These are phyloP conservation scores for Pseudogymnoascus sp. DNA, from an alignment of 2,329 filamentous ascomycete species.

Conservation along the genomic window DNA sequence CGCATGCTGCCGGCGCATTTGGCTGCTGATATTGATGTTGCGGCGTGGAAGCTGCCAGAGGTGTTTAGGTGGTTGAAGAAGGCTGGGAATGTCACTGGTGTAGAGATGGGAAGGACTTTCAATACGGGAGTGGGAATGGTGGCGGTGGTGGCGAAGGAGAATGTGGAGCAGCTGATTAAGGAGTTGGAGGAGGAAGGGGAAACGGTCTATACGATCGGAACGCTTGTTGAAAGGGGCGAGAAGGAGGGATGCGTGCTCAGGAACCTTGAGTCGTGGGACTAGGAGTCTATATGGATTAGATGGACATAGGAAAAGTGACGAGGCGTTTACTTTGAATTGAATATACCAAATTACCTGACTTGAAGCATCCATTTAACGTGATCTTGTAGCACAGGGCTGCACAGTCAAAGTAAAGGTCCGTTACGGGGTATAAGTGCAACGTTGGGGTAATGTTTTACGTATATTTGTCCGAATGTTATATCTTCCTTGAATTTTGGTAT, in stretches of 20 bases:
- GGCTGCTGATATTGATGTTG: constrained; percentile 71
- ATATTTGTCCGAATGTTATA: neutral
- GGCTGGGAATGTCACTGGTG: constrained; percentile 58
- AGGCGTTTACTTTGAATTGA: constrained; percentile 7
- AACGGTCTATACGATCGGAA: constrained; percentile 68
- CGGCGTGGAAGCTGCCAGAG: constrained; percentile 63
- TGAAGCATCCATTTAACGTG: neutral
- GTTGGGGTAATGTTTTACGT: neutral
- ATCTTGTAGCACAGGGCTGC: neutral
- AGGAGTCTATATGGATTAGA: constrained; percentile 7
- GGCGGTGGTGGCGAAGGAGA: constrained; percentile 60
- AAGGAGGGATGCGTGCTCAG: constrained; percentile 54
- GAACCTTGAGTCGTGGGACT: constrained; percentile 38
- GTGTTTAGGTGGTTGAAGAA: constrained; percentile 83
- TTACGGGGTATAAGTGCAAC: neutral
- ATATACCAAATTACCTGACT: neutral
- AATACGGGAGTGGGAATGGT: constrained; percentile 96
- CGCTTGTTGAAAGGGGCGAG: constrained; percentile 49
- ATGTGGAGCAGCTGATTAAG: constrained; percentile 51
- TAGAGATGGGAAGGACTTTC: constrained; percentile 87
- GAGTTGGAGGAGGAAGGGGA: constrained; percentile 62
- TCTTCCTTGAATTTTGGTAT: neutral
- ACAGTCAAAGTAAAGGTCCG: neutral
- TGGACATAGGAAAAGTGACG: neutral
- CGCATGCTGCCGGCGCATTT: constrained; percentile 78